These are phyloP conservation scores for Liriodendron chinense DNA, from an alignment of 164 flowering plant species.

Conservation along the genomic window DNA sequence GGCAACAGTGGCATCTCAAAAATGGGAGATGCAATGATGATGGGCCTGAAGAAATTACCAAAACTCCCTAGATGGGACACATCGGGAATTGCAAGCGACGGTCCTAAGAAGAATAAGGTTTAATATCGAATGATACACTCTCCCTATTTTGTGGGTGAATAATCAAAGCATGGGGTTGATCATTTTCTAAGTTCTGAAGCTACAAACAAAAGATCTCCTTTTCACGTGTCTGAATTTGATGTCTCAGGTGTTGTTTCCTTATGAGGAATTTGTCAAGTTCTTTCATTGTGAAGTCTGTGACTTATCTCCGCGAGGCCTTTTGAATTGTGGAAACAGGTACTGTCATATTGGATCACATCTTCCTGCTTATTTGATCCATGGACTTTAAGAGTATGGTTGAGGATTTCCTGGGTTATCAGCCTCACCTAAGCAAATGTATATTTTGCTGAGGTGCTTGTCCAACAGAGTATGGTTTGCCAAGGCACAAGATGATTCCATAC, in stretches of 20 bases:
- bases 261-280: slow-evolving; percentile 69
- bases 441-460: no score
- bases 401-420: no score
- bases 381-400: not conserved
- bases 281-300: slow-evolving; percentile 53
- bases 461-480: no score
- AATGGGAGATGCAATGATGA: slow-evolving; percentile 38
- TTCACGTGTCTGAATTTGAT: slow-evolving; percentile 5
- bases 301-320: slow-evolving; percentile 73
- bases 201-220: not conserved
- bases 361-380: not conserved
- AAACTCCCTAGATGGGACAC: slow-evolving; percentile 34
- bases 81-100: slow-evolving; percentile 20
- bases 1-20: slow-evolving; percentile 28
- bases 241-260: slow-evolving; percentile 74
- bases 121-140: not conserved
- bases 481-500: no score
- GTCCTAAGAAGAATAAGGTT: slow-evolving; percentile 53
- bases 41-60: slow-evolving; percentile 47
- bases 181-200: not conserved
- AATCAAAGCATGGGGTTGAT: not conserved
- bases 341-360: not conserved
- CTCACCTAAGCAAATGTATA: no score
- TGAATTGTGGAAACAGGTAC: slow-evolving; percentile 93
- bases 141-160: not conserved